Conservation (phyloP, 2,329 filamentous ascomycete species). For the Cytospora mali region DNA sequence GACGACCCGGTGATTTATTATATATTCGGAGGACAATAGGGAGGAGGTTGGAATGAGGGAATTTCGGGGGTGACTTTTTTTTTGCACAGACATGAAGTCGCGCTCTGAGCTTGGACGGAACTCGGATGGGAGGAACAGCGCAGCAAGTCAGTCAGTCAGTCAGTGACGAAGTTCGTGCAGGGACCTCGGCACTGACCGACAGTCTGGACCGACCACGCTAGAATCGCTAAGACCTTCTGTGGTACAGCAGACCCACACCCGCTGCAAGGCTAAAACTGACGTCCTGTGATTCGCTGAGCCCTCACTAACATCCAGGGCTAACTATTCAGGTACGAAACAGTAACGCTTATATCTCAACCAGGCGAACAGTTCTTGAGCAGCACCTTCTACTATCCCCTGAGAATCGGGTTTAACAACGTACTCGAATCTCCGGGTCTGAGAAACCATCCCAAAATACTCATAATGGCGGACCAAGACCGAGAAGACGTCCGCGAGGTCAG, state of each 20-base stretch:
- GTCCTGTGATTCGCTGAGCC: slow-evolving; percentile 5
- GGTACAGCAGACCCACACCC: not conserved
- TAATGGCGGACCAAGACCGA: slow-evolving; percentile 38
- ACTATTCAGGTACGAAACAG: not conserved
- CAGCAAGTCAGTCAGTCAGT: not conserved
- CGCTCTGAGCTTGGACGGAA: slow-evolving; percentile 9
- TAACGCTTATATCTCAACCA: not conserved
- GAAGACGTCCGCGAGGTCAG: slow-evolving; percentile 39
- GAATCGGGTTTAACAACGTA: not conserved
- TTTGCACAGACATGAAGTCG: slow-evolving; percentile 8
- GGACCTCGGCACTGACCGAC: slow-evolving; percentile 16
- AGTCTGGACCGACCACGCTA: not conserved
- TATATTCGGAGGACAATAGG: not conserved
- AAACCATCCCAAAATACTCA: not conserved
- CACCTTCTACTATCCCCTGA: not conserved
- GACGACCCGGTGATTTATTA: slow-evolving; percentile 1
- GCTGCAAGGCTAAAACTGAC: not conserved
- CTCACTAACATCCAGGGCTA: slow-evolving; percentile 8
- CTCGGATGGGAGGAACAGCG: not conserved
- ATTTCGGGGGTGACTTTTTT: slow-evolving; percentile 14
- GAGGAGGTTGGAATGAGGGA: slow-evolving; percentile 10
- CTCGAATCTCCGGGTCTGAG: not conserved
- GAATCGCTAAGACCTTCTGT: not conserved
- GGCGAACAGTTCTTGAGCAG: not conserved
- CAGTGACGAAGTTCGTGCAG: slow-evolving; percentile 14